Evolutionary conservation across 305 asterid species (phyloP).

Genomic region (Ajuga reptans): DNA sequence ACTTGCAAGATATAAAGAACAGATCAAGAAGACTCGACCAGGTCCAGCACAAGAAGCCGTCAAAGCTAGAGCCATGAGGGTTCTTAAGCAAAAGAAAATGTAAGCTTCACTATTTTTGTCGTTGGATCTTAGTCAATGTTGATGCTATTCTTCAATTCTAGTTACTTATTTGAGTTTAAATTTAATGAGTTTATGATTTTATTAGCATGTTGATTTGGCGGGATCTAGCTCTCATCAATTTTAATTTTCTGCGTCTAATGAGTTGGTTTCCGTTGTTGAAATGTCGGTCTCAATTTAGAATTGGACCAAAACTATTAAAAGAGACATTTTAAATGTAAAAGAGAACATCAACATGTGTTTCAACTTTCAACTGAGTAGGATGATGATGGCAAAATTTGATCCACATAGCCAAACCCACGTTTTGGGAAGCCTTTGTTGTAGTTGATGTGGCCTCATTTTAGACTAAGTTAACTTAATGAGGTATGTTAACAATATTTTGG

Average conservation of each 20-base stretch:
- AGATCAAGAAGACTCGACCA: slow-evolving; percentile 85
- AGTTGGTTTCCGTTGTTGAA: neutral
- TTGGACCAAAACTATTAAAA: neutral
- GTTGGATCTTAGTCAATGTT: neutral
- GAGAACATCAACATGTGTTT: neutral
- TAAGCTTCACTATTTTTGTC: slow-evolving; percentile 30
- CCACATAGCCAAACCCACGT: neutral
- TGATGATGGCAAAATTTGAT: neutral
- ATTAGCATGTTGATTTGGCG: slow-evolving; percentile 1
- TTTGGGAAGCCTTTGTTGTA: neutral
- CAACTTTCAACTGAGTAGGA: neutral
- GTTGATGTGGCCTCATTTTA: neutral
- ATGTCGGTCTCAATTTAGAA: neutral
- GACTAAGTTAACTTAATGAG: neutral
- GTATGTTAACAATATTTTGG: neutral
- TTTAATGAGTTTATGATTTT: neutral
- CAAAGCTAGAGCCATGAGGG: slow-evolving; percentile 96
- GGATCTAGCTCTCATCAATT: neutral
- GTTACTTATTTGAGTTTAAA: neutral
- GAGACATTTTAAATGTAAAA: neutral
- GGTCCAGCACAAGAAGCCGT: slow-evolving; percentile 98
- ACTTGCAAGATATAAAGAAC: slow-evolving; percentile 69
- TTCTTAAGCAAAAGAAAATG: slow-evolving; percentile 91
- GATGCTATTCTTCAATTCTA: neutral
- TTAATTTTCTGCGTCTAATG: neutral